A percentile compares a stretch with the other conserved stretches of the same genome.
Conservation (phyloP, 1,284 basidiomycete species). For the Apiotrichum laibachii region DNA sequence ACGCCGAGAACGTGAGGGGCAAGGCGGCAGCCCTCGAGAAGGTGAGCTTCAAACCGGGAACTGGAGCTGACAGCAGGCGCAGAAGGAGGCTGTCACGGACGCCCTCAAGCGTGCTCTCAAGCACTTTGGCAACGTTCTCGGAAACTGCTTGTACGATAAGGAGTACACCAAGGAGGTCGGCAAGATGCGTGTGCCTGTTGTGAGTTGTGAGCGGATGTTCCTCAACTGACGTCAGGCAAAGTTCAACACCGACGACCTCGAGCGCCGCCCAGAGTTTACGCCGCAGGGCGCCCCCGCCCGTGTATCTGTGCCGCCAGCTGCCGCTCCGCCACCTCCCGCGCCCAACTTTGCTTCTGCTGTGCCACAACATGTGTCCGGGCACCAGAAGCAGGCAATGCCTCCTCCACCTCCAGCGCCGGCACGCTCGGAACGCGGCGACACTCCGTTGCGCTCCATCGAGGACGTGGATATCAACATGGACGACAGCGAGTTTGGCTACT, state of each 20-base stretch:
- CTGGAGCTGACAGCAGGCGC: conserved; percentile 61
- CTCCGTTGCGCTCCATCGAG: conserved; percentile 32
- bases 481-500: conserved; percentile 28
- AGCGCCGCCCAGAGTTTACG: conserved; percentile 74
- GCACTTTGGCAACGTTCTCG: conserved; percentile 89
- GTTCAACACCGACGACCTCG: conserved; percentile 67
- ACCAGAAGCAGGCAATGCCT: conserved; percentile 11
- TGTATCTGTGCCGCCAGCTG: not conserved
- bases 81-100: conserved; percentile 97
- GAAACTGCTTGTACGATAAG: conserved; percentile 95
- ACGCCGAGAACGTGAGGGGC: conserved; percentile 76
- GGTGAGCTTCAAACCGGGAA: conserved; percentile 55
- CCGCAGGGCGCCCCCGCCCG: conserved; percentile 16
- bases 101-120: conserved; percentile 84
- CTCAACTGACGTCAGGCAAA: conserved; percentile 58
- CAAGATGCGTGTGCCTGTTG: conserved; percentile 71
- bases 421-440: not conserved
- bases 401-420: not conserved
- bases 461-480: conserved; percentile 24
- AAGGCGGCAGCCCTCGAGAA: conserved; percentile 89
- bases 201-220: conserved; percentile 52
- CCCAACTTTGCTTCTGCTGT: conserved; percentile 21
- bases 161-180: conserved; percentile 75
- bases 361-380: conserved; percentile 20
- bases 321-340: conserved; percentile 14